phyloP scores from a whole-genome alignment of 306 rosid genomes.

The Trifolium fragiferum region DNA sequence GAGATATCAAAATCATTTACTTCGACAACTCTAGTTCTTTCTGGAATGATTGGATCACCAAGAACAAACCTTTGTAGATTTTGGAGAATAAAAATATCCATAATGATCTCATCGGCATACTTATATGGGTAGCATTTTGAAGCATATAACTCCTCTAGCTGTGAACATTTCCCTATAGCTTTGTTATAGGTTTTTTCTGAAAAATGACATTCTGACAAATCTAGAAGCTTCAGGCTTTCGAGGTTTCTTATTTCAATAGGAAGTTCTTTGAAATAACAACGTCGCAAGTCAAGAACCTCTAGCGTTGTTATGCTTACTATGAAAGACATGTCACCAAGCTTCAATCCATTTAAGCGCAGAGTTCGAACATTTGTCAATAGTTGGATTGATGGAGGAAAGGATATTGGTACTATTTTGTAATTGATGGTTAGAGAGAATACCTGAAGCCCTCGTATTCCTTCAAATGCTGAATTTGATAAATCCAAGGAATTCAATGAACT shows the following conservation, averaged over 20 bases:
- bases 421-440: background rate
- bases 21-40: no score
- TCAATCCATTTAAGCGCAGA: background rate
- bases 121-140: background rate
- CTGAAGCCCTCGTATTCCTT: constrained; percentile 11
- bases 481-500: background rate
- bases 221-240: background rate
- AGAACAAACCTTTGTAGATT: constrained; percentile 20
- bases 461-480: background rate
- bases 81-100: constrained; percentile 11
- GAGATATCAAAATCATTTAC: no score
- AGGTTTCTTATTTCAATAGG: background rate
- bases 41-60: background rate
- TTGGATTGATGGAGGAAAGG: constrained; percentile 5
- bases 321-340: constrained; percentile 31
- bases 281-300: constrained; percentile 20
- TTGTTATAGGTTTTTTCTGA: background rate
- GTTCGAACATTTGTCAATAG: constrained; percentile 19
- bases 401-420: background rate
- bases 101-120: background rate
- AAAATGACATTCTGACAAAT: background rate
- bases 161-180: constrained; percentile 35
- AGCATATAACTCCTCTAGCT: background rate
- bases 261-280: constrained; percentile 1
- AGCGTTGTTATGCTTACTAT: background rate